These are phyloP conservation scores for Viola pubescens DNA, from an alignment of 441 rosid genomes.

Conservation along the genomic window DNA sequence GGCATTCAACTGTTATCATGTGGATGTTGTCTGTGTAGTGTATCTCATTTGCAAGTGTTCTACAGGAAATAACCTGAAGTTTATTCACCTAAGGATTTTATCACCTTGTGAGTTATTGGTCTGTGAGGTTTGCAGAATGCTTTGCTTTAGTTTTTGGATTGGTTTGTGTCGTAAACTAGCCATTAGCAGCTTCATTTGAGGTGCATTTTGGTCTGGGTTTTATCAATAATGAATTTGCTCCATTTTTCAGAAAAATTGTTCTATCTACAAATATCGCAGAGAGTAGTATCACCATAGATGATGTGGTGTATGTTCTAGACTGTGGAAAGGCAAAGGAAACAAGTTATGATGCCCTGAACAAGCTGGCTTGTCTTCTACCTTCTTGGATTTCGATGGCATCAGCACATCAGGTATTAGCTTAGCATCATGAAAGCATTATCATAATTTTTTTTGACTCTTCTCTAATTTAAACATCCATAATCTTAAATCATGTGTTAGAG, in stretches of 20 bases:
- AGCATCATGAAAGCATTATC: constrained; percentile 8
- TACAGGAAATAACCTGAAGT: no score
- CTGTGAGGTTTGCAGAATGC: no score
- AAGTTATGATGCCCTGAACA: constrained; percentile 94
- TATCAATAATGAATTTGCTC: constrained; percentile 3
- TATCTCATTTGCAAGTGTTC: no score
- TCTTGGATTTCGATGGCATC: constrained; percentile 98
- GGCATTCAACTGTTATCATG: no score
- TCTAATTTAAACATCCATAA: constrained; percentile 6
- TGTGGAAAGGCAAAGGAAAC: constrained; percentile 97
- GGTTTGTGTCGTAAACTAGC: no score
- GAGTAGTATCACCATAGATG: constrained; percentile 95
- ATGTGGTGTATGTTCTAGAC: constrained; percentile 90
- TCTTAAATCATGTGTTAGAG: constrained; percentile 10
- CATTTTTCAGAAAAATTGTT: constrained; percentile 70
- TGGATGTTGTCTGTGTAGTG: no score
- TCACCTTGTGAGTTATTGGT: no score
- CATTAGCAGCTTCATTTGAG: no score
- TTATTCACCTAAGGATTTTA: no score
- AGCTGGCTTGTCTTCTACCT: constrained; percentile 85
- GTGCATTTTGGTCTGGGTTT: background rate
- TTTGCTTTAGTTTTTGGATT: no score
- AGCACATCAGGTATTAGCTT: constrained; percentile 67
- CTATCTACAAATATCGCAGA: constrained; percentile 96
- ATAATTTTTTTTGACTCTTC: constrained; percentile 3